Conservation (phyloP, 2,329 filamentous ascomycete genomes). For the Colletotrichum sp. region DNA sequence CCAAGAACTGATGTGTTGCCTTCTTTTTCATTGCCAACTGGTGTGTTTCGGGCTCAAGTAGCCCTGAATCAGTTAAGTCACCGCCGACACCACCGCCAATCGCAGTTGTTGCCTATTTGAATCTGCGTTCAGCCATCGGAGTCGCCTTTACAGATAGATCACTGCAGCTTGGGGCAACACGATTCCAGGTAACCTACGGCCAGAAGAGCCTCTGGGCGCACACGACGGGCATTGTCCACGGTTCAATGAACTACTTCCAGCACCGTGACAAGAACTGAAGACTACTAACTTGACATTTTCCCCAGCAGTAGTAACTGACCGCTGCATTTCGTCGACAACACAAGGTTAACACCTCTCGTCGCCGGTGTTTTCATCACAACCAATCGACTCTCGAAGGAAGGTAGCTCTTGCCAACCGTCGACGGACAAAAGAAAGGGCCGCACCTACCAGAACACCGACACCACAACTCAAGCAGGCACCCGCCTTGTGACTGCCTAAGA, state of each 20-base stretch:
- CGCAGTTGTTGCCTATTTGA: not conserved
- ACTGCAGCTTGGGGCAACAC: not conserved
- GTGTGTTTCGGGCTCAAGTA: not conserved
- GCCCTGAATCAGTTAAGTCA: not conserved
- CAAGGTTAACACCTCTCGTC: not conserved
- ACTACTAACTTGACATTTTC: not conserved
- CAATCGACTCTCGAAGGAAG: not conserved
- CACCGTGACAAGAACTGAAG: not conserved
- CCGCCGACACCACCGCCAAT: not conserved
- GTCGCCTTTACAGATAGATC: not conserved
- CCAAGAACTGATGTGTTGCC: not conserved
- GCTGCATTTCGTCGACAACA: not conserved
- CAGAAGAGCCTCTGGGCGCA: not conserved
- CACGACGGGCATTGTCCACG: not conserved
- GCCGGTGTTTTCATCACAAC: not conserved
- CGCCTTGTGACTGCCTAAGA: not conserved
- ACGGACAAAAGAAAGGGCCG: not conserved
- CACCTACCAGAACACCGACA: not conserved
- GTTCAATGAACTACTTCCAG: not conserved
- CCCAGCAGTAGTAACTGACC: not conserved
- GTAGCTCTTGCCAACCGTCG: not conserved
- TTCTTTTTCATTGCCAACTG: not conserved
- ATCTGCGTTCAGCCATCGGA: not conserved
- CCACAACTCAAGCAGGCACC: not conserved
- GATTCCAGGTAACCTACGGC: not conserved